A percentile compares a stretch with the other conserved stretches of the same genome.
phyloP scores from a whole-genome alignment of 2,329 filamentous ascomycete genomes.

The Trichoderma arundinaceum region DNA sequence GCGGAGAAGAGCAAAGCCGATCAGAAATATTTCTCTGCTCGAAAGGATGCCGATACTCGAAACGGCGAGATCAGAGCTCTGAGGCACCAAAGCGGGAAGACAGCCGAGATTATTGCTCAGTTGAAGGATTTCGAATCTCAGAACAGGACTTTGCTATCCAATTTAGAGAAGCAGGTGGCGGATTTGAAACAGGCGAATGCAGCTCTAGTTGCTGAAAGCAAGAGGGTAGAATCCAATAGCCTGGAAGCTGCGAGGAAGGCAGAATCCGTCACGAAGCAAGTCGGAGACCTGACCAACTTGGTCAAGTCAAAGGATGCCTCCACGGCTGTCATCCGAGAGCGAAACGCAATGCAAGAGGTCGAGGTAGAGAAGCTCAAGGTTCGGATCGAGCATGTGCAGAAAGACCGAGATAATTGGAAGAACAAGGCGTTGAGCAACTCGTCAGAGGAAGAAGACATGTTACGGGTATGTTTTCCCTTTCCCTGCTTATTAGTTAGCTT shows the following conservation, averaged over 20 bases:
- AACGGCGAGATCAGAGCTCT: slow-evolving; percentile 80
- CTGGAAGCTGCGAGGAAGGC: slow-evolving; percentile 71
- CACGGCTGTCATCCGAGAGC: slow-evolving; percentile 57
- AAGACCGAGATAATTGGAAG: slow-evolving; percentile 86
- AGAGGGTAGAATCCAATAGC: slow-evolving; percentile 73
- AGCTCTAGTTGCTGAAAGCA: slow-evolving; percentile 73
- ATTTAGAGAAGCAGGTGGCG: slow-evolving; percentile 87
- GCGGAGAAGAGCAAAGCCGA: slow-evolving; percentile 96
- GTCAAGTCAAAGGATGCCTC: slow-evolving; percentile 76
- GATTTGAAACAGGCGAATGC: slow-evolving; percentile 81
- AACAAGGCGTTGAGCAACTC: slow-evolving; percentile 80
- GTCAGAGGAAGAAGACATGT: slow-evolving; percentile 80
- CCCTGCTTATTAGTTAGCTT: not conserved
- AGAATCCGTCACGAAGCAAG: slow-evolving; percentile 76
- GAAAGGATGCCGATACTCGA: slow-evolving; percentile 89
- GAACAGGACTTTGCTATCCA: slow-evolving; percentile 75
- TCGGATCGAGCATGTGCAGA: slow-evolving; percentile 76
- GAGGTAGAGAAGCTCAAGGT: slow-evolving; percentile 82
- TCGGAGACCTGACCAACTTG: slow-evolving; percentile 74
- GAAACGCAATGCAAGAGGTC: slow-evolving; percentile 67
- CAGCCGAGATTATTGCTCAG: slow-evolving; percentile 89
- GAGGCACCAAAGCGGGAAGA: slow-evolving; percentile 83
- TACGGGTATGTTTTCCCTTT: slow-evolving; percentile 69
- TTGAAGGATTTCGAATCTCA: slow-evolving; percentile 88
- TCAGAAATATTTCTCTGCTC: slow-evolving; percentile 95